These are phyloP conservation scores for Pythium apleroticum DNA, from an alignment of 352 stramenopile species.

Conservation along the genomic window DNA sequence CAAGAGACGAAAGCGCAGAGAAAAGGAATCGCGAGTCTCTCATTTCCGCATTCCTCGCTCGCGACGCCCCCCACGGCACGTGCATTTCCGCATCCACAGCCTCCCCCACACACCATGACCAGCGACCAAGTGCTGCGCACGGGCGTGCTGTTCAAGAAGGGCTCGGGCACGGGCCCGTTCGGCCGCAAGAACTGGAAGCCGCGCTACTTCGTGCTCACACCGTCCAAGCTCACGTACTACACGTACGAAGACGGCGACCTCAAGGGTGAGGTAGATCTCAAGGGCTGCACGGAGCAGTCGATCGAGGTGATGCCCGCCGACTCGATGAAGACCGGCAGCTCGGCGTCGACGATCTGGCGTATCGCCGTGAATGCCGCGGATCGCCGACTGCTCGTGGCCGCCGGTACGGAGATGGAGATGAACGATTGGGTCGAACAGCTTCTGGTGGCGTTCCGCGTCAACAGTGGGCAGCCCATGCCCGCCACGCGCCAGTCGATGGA, in stretches of 20 bases:
- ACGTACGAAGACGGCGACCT: conserved; percentile 35
- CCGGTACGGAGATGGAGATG: conserved; percentile 44
- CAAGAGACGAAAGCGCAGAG: conserved; percentile 2
- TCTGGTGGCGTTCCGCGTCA: conserved; percentile 32
- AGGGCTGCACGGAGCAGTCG: conserved; percentile 27
- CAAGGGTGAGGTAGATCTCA: conserved; percentile 37
- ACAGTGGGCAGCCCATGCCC: conserved; percentile 23
- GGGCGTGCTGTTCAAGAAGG: conserved; percentile 53
- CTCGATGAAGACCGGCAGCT: conserved; percentile 45
- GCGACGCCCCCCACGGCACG: neutral
- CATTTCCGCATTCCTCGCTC: neutral
- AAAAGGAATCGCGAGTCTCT: neutral
- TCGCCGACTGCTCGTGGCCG: conserved; percentile 37
- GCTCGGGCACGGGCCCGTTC: conserved; percentile 42
- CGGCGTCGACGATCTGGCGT: conserved; percentile 47
- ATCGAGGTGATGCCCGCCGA: conserved; percentile 50
- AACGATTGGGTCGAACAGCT: conserved; percentile 48
- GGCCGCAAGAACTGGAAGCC: conserved; percentile 54
- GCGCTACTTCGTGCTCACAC: conserved; percentile 51
- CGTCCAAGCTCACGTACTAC: conserved; percentile 35
- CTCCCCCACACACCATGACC: conserved; percentile 14
- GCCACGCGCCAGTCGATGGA: conserved; percentile 20
- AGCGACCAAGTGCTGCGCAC: conserved; percentile 31
- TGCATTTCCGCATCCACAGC: neutral
- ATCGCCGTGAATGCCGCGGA: conserved; percentile 40